Percentiles rank a stretch among this genome's conserved stretches.
Conservation (phyloP, 805 yeast genomes). For the Candida suzukii region DNA sequence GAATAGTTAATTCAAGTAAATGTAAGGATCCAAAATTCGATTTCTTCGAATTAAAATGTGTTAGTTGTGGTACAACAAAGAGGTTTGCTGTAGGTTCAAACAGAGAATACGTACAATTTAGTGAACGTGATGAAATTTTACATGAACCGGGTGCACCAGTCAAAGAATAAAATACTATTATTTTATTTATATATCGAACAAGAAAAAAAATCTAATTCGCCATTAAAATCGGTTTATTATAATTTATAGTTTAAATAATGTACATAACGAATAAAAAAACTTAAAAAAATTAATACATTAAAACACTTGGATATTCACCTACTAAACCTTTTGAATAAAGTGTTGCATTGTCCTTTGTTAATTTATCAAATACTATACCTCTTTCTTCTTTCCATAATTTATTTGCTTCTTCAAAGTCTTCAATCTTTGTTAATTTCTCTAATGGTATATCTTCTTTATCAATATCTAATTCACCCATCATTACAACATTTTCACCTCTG, state of each 20-base stretch:
- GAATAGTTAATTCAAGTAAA: slow-evolving; percentile 37
- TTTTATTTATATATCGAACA: too few species aligned
- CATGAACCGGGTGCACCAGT: slow-evolving; percentile 4
- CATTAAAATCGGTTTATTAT: too few species aligned
- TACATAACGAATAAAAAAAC: too few species aligned
- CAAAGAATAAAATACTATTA: background rate
- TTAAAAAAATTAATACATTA: slow-evolving; percentile 1
- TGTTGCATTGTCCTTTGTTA: slow-evolving; percentile 10
- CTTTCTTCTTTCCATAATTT: slow-evolving; percentile 18
- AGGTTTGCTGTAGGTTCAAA: slow-evolving; percentile 59
- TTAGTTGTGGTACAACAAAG: slow-evolving; percentile 42
- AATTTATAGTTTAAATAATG: too few species aligned
- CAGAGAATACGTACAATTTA: slow-evolving; percentile 39
- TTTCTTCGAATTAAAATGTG: slow-evolving; percentile 41
- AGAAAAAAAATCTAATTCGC: too few species aligned
- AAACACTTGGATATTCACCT: slow-evolving; percentile 1
- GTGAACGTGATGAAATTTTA: slow-evolving; percentile 30
- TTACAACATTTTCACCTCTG: slow-evolving; percentile 93
- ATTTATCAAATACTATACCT: slow-evolving; percentile 8
- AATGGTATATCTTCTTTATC: slow-evolving; percentile 75
- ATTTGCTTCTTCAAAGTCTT: slow-evolving; percentile 51
- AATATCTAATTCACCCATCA: slow-evolving; percentile 90
- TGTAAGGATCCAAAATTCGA: slow-evolving; percentile 30
- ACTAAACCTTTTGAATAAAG: slow-evolving; percentile 13
- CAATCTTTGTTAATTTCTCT: slow-evolving; percentile 46